phyloP scores from a whole-genome alignment of 2,329 filamentous ascomycete genomes.

The Trichoderma sp. region DNA sequence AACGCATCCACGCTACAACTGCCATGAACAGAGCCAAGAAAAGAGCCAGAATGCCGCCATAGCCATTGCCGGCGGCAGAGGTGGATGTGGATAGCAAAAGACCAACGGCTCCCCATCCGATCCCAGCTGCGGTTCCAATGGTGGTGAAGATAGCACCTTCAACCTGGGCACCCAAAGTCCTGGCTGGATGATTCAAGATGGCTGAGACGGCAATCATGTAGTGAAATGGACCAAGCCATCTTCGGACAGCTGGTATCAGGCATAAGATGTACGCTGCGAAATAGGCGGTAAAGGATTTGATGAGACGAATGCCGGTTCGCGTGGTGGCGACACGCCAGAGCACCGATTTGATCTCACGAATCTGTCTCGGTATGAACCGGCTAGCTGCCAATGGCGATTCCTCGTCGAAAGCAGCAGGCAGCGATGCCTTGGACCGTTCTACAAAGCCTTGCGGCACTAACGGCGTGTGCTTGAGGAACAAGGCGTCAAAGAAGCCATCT shows the following conservation, averaged over 20 bases:
- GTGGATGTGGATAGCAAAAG: conserved; percentile 53
- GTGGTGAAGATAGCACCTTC: conserved; percentile 53
- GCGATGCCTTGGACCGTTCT: conserved; percentile 41
- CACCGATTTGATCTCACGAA: conserved; percentile 43
- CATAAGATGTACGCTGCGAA: conserved; percentile 55
- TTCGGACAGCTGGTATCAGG: conserved; percentile 45
- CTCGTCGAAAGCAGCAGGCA: conserved; percentile 47
- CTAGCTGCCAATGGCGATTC: conserved; percentile 45
- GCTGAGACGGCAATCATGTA: conserved; percentile 56
- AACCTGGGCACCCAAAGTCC: conserved; percentile 54
- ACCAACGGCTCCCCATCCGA: conserved; percentile 54
- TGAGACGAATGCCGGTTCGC: conserved; percentile 48
- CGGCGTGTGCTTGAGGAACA: conserved; percentile 44
- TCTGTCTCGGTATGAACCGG: conserved; percentile 47
- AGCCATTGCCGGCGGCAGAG: conserved; percentile 42
- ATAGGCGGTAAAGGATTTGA: conserved; percentile 55
- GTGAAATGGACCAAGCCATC: conserved; percentile 51
- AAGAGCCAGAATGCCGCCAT: conserved; percentile 53
- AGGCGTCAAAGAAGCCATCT: conserved; percentile 48
- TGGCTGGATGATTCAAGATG: conserved; percentile 56
- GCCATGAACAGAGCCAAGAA: conserved; percentile 54
- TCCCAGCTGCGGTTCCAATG: conserved; percentile 50
- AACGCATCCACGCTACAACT: conserved; percentile 49
- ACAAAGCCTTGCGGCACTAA: conserved; percentile 39
- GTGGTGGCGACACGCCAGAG: conserved; percentile 43